Evolutionary conservation across 257 asterid genomes (phyloP).

Genomic region (Penstemon newberryi): DNA sequence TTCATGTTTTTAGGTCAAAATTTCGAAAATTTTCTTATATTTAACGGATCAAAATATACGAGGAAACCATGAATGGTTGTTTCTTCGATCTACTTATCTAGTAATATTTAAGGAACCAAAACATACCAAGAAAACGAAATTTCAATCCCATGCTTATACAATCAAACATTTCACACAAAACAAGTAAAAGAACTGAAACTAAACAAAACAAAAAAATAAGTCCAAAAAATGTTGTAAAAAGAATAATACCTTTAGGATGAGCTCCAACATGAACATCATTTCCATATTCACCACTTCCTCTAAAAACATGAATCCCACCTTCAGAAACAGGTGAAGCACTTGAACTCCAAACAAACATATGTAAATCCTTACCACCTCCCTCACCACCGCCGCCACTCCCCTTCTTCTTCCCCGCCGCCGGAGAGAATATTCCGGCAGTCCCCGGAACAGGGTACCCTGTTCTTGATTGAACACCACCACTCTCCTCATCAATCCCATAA

Average conservation of each 20-base stretch:
- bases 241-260: slow-evolving; percentile 71
- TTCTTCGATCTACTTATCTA: no score
- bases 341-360: slow-evolving; percentile 98
- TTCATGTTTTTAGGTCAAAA: no score
- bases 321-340: slow-evolving; percentile 98
- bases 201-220: slow-evolving; percentile 4
- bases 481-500: slow-evolving; percentile 58
- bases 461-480: slow-evolving; percentile 47
- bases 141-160: neutral
- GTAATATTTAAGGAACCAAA: no score
- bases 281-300: slow-evolving; percentile 79
- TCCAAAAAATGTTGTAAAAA: slow-evolving; percentile 5
- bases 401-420: slow-evolving; percentile 69
- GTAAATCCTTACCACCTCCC: slow-evolving; percentile 83
- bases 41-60: no score
- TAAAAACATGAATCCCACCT: slow-evolving; percentile 94
- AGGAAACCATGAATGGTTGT: no score
- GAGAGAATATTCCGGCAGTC: slow-evolving; percentile 82
- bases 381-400: slow-evolving; percentile 58
- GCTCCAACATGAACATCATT: slow-evolving; percentile 67
- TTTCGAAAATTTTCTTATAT: no score
- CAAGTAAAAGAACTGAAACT: neutral
- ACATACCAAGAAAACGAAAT: no score
- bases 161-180: slow-evolving; percentile 14
- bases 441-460: slow-evolving; percentile 76